Evolutionary conservation across 2,329 filamentous ascomycete genomes (phyloP), one percentile per base, ranked within the genome.

Genomic region (Diaporthe sp.): DNA sequence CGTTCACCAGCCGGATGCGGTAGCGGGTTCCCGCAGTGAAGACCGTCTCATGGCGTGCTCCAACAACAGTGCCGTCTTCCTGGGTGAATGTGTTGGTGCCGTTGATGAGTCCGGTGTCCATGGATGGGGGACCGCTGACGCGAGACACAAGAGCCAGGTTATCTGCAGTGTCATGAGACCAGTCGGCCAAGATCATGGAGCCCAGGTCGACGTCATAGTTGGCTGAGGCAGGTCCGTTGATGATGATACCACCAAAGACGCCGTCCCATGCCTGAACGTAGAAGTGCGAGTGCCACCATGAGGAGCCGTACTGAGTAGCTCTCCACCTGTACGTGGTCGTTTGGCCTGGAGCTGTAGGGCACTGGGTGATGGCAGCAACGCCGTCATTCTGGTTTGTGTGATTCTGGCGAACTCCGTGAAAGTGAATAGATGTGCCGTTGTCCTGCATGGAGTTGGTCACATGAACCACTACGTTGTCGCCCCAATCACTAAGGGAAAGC

Each of bases 131-230:
- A 0, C 81, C 81, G 22, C 13, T 68, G 2, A 74, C 75, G 68
- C 81, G 73, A 10, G 83, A 81, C 2, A 58, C 10, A 2, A 72
- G 44, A 47, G 80, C 83, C 1, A 86, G 77, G 71, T 84, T 77
- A 55, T 85, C 84, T 2, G 83, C 83, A 1, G 85, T 86, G 13
- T 76, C 75, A 72, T 89, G 87, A 75, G 86, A 85, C 89, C 89
- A 92, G 77, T 92, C 91, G 17, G 85, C 87, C 5, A 92, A 78
- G n/a, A 90, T 84, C 0, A 92, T 77, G 17, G 86, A 81, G 2
- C 92, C 92, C 0, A 92, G 83, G 78, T 94, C 92, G 63, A 88
- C 85, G 73, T 94, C 91, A 76, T 92, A 92, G 77, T 90, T 86
- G 15, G 86, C 84, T 3, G 88, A 87, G 0, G 86, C 85, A 0